Conservation (phyloP, 2,329 filamentous ascomycete species). For the Didymella keratinophila region DNA sequence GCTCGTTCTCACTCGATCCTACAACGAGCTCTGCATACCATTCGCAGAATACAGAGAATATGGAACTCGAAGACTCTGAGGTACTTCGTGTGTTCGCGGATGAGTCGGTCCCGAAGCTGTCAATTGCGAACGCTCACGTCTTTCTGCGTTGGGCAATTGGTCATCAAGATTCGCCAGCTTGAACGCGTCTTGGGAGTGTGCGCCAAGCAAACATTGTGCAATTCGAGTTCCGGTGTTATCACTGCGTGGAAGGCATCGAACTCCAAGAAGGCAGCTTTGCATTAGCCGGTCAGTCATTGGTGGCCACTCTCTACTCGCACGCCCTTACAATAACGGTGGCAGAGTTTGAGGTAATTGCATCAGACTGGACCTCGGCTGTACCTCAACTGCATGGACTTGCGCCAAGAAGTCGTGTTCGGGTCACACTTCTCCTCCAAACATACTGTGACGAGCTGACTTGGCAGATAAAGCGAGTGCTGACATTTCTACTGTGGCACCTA, state of each 20-base stretch:
- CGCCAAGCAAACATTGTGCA: not conserved
- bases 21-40: not conserved
- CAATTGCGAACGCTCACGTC: not conserved
- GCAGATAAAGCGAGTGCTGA: conserved; percentile 17
- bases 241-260: no score
- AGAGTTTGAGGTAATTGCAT: not conserved
- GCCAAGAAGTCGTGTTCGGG: no score
- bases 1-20: not conserved
- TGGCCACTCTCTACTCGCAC: no score
- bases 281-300: no score
- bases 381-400: no score
- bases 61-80: no score
- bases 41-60: not conserved
- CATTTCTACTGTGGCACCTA: not conserved
- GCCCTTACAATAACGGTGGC: no score
- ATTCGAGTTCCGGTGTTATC: not conserved
- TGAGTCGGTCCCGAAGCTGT: no score
- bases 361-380: not conserved
- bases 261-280: no score
- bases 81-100: no score
- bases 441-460: conserved; percentile 14
- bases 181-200: not conserved
- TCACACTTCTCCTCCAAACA: not conserved
- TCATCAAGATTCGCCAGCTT: not conserved
- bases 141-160: not conserved